Evolutionary conservation across 2,329 filamentous ascomycete genomes (phyloP), one percentile per base, ranked within the genome.

Genomic region (Gliomastix tumulicola): DNA sequence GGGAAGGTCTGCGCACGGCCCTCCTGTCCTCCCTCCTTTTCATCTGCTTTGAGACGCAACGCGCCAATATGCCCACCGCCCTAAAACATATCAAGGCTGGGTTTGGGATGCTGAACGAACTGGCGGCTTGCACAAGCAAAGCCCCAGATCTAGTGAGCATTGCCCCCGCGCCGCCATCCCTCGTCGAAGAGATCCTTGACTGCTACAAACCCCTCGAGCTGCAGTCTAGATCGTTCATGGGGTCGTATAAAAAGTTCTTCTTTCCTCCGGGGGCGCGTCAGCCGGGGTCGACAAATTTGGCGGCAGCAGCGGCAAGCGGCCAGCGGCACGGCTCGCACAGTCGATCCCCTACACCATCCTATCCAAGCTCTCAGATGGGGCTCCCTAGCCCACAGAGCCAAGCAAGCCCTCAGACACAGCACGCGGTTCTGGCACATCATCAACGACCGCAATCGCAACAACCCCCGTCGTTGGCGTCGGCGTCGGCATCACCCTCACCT

Each of bases 41-140:
- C 28, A 59, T 65, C 27, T 63, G 61, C 38, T 65, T 65, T 22
- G 62, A 65, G 32, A 46, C 60, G 3, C 59, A 62, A 39, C 48
- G 62, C 5, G 62, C 60, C 3, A 64, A 65, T 11, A 51, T 56
- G 37, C 52, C 61, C 2, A 59, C 57, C 3, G 60, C 62, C 5
- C 51, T 65, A 5, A 62, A 64, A 37, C 62, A 65, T 35, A 48
- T 65, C 30, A 59, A 50, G 2, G 57, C 63, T 22, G 62, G 62
- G 25, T 63, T 65, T 33, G 59, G 52, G 21, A 61, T 63, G 56
- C 45, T 63, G 6, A 63, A 62, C 16, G 59, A 63, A 37, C 52
- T 63, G 10, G 50, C 59, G 1, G 50, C 51, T 5, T 62, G 59
- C 38, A 55, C 59, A 0, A 46, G 55, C 11, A 57, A 53, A 36